A percentile compares a stretch with the other conserved stretches of the same genome.
These are phyloP conservation scores for Astragalus glycyphyllos DNA, from an alignment of 306 rosid species.

Conservation along the genomic window DNA sequence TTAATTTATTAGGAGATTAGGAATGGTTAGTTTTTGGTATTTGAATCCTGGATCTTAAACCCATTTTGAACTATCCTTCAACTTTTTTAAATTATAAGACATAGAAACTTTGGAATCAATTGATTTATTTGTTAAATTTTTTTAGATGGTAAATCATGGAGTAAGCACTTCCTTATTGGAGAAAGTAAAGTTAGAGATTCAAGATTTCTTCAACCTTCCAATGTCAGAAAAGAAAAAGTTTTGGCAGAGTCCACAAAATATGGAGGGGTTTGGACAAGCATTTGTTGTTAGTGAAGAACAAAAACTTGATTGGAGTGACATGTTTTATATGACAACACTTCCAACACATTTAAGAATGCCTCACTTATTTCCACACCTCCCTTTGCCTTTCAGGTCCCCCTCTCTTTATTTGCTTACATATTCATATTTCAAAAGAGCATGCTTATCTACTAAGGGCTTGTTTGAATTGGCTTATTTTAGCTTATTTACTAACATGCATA, in stretches of 20 bases:
- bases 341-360: slow-evolving; percentile 21
- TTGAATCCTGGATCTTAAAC: no score
- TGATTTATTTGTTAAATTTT: no score
- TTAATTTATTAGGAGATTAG: no score
- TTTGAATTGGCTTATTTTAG: no score
- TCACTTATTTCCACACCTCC: slow-evolving; percentile 26
- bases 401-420: background rate
- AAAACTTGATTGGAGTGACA: slow-evolving; percentile 55
- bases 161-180: slow-evolving; percentile 23
- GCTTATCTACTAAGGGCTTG: no score
- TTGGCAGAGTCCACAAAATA: slow-evolving; percentile 47
- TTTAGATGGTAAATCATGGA: no score
- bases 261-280: slow-evolving; percentile 65
- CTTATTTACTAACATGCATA: no score
- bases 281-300: slow-evolving; percentile 44
- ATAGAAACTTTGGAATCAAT: no score
- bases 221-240: slow-evolving; percentile 48
- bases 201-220: background rate
- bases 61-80: no score
- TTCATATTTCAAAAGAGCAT: no score
- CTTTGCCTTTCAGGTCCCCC: slow-evolving; percentile 44
- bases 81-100: no score
- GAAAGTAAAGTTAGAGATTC: background rate
- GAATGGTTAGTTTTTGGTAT: no score
- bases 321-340: slow-evolving; percentile 44